Percentiles rank a stretch among this genome's conserved stretches.
phyloP scores from a whole-genome alignment of 2,329 filamentous ascomycete genomes.

The Furcasterigmium sp. region DNA sequence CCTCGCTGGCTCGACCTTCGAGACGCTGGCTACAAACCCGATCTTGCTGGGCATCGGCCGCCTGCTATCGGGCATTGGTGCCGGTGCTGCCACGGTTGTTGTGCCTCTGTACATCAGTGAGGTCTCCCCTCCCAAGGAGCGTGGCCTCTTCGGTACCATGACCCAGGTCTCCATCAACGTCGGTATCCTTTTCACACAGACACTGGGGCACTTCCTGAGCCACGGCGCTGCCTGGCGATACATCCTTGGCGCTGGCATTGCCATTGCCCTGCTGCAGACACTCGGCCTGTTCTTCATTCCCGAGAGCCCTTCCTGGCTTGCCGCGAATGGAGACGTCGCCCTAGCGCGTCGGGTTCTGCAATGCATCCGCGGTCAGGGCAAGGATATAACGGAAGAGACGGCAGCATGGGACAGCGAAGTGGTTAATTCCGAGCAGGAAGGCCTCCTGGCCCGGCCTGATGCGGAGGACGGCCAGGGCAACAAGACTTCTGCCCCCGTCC shows the following conservation, averaged over 20 bases:
- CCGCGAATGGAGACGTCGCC: slow-evolving; percentile 56
- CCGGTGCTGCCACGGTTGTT: slow-evolving; percentile 85
- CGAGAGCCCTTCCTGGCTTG: slow-evolving; percentile 86
- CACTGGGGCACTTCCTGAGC: slow-evolving; percentile 83
- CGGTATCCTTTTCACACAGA: slow-evolving; percentile 79
- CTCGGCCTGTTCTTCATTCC: slow-evolving; percentile 70
- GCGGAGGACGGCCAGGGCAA: slow-evolving; percentile 10
- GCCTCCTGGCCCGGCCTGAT: slow-evolving; percentile 48
- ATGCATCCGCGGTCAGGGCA: slow-evolving; percentile 65
- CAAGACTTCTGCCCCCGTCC: slow-evolving; percentile 15
- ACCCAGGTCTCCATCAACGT: slow-evolving; percentile 93
- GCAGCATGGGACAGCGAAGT: slow-evolving; percentile 49
- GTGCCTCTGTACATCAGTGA: slow-evolving; percentile 95
- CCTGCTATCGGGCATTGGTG: slow-evolving; percentile 75
- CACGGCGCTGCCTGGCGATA: slow-evolving; percentile 74
- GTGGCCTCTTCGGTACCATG: slow-evolving; percentile 76
- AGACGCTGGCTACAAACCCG: slow-evolving; percentile 66
- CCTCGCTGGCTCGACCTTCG: slow-evolving; percentile 67
- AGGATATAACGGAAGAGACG: slow-evolving; percentile 70
- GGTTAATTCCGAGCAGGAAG: slow-evolving; percentile 57
- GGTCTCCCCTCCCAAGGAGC: slow-evolving; percentile 68
- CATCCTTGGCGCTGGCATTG: slow-evolving; percentile 69
- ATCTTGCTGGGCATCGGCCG: slow-evolving; percentile 66
- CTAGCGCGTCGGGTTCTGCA: slow-evolving; percentile 65
- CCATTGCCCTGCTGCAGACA: slow-evolving; percentile 62